These are phyloP conservation scores for Dothideomycetidae sp. DNA, from an alignment of 2,329 filamentous ascomycete species.

Conservation along the genomic window DNA sequence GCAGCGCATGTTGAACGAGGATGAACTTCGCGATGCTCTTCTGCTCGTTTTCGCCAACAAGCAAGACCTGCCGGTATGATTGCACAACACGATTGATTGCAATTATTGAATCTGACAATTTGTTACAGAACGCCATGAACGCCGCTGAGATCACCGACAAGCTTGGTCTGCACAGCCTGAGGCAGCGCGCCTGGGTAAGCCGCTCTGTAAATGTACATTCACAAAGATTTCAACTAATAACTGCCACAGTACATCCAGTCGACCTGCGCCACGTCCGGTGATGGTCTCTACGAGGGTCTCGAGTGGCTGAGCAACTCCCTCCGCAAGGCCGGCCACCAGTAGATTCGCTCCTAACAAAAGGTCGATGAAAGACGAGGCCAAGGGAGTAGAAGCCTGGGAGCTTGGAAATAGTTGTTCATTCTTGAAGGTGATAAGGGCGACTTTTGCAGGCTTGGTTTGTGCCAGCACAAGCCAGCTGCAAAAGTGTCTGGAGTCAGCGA, in stretches of 20 bases:
- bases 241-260: conserved; percentile 80
- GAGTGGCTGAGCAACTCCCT: conserved; percentile 45
- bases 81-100: background rate
- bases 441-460: too few species aligned
- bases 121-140: conserved; percentile 89
- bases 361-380: too few species aligned
- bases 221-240: conserved; percentile 3
- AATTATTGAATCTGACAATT: conserved; percentile 2
- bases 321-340: conserved; percentile 39
- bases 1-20: conserved; percentile 93
- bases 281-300: conserved; percentile 98
- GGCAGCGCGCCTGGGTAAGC: conserved; percentile 96
- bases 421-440: background rate
- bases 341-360: too few species aligned
- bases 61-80: conserved; percentile 79
- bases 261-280: conserved; percentile 95
- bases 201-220: background rate
- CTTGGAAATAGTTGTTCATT: conserved; percentile 5
- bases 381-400: background rate
- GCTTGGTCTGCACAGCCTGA: conserved; percentile 97
- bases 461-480: too few species aligned
- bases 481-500: too few species aligned
- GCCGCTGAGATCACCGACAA: conserved; percentile 99
- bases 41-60: conserved; percentile 97
- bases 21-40: conserved; percentile 92